Percentiles rank a stretch among this genome's conserved stretches.
phyloP scores from a whole-genome alignment of 768 basidiomycete species.

The Phylloporus sp. region DNA sequence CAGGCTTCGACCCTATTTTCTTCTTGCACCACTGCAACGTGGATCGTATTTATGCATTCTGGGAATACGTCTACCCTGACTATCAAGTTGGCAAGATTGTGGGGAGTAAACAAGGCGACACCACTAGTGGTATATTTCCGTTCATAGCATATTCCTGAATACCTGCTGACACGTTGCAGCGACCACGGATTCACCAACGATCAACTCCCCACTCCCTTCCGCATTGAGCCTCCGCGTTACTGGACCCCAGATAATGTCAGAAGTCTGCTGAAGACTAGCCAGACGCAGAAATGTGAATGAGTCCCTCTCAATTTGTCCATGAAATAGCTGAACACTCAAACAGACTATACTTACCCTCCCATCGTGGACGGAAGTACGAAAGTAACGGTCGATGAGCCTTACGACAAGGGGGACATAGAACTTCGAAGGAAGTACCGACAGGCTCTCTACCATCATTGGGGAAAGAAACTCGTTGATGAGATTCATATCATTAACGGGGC shows the following conservation, averaged over 20 bases:
- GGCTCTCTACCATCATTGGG: not conserved
- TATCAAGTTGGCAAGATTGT: constrained; percentile 8
- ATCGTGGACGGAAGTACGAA: constrained; percentile 5
- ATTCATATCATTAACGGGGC: too few relatives aligned
- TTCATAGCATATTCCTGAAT: too few relatives aligned
- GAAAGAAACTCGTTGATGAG: too few relatives aligned
- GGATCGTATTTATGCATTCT: constrained; percentile 18
- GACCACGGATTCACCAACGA: too few relatives aligned
- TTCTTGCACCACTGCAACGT: constrained; percentile 19
- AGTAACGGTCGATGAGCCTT: constrained; percentile 13
- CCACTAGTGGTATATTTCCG: too few relatives aligned
- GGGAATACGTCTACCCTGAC: constrained; percentile 19
- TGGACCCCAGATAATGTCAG: constrained; percentile 15
- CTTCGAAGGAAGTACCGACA: not conserved
- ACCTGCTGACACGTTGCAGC: too few relatives aligned
- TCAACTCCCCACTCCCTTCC: constrained; percentile 15
- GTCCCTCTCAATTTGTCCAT: not conserved
- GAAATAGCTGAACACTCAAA: not conserved
- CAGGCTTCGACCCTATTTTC: constrained; percentile 19
- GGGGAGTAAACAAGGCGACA: too few relatives aligned
- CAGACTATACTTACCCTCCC: constrained; percentile 20
- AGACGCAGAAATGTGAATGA: constrained; percentile 5
- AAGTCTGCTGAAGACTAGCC: not conserved
- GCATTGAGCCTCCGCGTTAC: not conserved
- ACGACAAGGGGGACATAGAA: not conserved